Conservation (phyloP, 805 yeast genomes). For the Metschnikowia noctiluminum region DNA sequence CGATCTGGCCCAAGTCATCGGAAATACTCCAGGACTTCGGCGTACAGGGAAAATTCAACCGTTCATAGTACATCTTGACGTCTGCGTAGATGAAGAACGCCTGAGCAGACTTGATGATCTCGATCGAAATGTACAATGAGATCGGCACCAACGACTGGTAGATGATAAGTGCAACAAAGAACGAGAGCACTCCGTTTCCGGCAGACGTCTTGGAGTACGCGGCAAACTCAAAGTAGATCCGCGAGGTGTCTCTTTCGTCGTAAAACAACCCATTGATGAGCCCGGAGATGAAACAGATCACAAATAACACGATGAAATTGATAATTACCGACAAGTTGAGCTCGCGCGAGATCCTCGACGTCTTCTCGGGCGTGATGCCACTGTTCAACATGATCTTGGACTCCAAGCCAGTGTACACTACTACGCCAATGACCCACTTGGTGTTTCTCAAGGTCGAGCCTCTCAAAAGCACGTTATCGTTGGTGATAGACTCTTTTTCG, state of each 20-base stretch:
- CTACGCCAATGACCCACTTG: constrained; percentile 71
- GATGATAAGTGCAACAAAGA: constrained; percentile 71
- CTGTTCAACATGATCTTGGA: constrained; percentile 76
- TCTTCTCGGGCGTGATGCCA: constrained; percentile 74
- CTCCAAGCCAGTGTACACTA: constrained; percentile 73
- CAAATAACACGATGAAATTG: constrained; percentile 59
- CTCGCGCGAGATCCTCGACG: constrained; percentile 60
- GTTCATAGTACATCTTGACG: constrained; percentile 63
- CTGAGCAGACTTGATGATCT: constrained; percentile 78
- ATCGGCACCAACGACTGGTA: constrained; percentile 82
- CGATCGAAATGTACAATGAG: constrained; percentile 76
- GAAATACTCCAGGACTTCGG: constrained; percentile 85
- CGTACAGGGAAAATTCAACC: constrained; percentile 73
- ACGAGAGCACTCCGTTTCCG: constrained; percentile 64
- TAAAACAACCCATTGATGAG: constrained; percentile 66
- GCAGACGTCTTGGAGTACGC: constrained; percentile 59
- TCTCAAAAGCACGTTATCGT: constrained; percentile 63
- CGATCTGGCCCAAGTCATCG: constrained; percentile 84
- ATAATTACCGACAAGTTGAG: constrained; percentile 63
- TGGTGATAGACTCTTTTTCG: constrained; percentile 55
- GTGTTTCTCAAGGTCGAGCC: constrained; percentile 75
- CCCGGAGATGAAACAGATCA: constrained; percentile 67
- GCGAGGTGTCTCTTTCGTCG: constrained; percentile 40
- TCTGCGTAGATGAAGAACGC: constrained; percentile 79
- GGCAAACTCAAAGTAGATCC: constrained; percentile 57